These are phyloP conservation scores for Emmonsiellopsis sp. DNA, from an alignment of 2,329 filamentous ascomycete species.

Conservation along the genomic window DNA sequence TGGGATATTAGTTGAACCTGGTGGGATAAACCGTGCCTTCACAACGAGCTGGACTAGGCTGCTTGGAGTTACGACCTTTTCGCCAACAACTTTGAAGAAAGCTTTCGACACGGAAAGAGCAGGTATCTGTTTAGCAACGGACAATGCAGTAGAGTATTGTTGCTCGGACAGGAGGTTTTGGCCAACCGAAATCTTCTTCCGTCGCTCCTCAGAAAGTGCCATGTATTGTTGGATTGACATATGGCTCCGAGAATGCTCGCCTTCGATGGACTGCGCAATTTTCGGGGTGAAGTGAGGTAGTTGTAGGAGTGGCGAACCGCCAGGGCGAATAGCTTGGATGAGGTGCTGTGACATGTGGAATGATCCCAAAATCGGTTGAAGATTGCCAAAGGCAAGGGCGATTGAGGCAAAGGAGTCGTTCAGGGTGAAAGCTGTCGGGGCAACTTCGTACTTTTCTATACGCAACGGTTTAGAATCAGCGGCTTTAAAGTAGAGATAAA, in stretches of 20 bases:
- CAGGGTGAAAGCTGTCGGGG: constrained; percentile 73
- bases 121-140: constrained; percentile 75
- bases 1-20: constrained; percentile 68
- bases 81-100: constrained; percentile 97
- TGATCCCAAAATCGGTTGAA: constrained; percentile 69
- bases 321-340: constrained; percentile 80
- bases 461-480: constrained; percentile 11
- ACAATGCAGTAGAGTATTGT: constrained; percentile 67
- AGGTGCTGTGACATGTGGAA: constrained; percentile 77
- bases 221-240: constrained; percentile 81
- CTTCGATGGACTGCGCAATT: constrained; percentile 37
- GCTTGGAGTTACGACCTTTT: constrained; percentile 83
- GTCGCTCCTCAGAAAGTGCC: constrained; percentile 65
- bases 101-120: constrained; percentile 77
- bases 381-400: constrained; percentile 76
- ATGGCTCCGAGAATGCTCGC: constrained; percentile 61
- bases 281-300: constrained; percentile 73
- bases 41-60: constrained; percentile 90
- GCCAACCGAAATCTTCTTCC: constrained; percentile 62
- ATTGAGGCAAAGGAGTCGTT: constrained; percentile 84
- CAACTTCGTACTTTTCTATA: constrained; percentile 74
- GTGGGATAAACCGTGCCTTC: constrained; percentile 88
- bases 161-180: constrained; percentile 60
- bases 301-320: constrained; percentile 79
- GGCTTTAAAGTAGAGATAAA: not conserved